phyloP scores from a whole-genome alignment of 176 grass and related monocot genomes.

The Leersia perrieri region DNA sequence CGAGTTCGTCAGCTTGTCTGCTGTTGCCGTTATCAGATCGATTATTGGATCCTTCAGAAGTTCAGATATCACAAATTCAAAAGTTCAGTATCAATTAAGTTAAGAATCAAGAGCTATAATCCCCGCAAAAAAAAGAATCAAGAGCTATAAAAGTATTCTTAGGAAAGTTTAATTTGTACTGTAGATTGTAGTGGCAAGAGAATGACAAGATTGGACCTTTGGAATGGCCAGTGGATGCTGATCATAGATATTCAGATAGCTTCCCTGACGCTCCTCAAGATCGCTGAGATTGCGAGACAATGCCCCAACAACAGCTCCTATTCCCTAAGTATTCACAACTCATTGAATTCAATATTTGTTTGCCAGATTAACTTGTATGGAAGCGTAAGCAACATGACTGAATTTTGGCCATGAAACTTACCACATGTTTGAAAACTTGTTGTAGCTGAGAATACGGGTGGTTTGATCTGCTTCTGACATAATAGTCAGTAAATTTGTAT shows the following conservation, averaged over 20 bases:
- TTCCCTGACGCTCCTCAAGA: conserved; percentile 54
- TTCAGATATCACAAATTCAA: background rate
- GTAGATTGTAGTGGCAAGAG: background rate
- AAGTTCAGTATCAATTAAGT: background rate
- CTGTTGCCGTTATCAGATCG: conserved; percentile 49
- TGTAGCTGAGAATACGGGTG: conserved; percentile 60
- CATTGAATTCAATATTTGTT: background rate
- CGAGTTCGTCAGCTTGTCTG: conserved; percentile 52
- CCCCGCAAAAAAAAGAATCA: too few relatives aligned
- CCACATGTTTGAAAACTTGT: conserved; percentile 64
- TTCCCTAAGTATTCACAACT: conserved; percentile 27
- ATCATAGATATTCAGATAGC: conserved; percentile 54
- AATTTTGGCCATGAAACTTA: conserved; percentile 12
- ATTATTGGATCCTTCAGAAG: conserved; percentile 50
- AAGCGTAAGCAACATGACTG: background rate
- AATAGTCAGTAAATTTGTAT: conserved; percentile 52
- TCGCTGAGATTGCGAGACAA: conserved; percentile 52
- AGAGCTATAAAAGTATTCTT: too few relatives aligned
- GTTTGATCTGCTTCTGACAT: conserved; percentile 45
- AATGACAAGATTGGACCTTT: conserved; percentile 11
- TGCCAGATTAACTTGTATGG: background rate
- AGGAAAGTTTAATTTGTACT: too few relatives aligned
- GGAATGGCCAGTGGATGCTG: conserved; percentile 33
- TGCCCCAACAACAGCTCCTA: conserved; percentile 56
- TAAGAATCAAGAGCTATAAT: too few relatives aligned